These are phyloP conservation scores for Rhizopogon parksii DNA, from an alignment of 1,284 basidiomycete genomes.

Conservation along the genomic window DNA sequence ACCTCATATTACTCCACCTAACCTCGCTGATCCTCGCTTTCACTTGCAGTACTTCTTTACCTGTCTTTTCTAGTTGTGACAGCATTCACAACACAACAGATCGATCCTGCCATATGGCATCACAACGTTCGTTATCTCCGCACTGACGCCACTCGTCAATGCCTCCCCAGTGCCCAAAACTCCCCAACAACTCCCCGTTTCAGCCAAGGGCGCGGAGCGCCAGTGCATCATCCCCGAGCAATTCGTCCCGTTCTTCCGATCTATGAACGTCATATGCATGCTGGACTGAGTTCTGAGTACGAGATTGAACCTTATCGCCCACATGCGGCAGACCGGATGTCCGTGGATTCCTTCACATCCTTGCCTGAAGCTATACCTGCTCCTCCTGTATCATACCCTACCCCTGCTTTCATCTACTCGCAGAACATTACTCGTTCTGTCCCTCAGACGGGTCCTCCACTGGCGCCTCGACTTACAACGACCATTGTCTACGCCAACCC, in stretches of 20 bases:
- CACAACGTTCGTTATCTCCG: constrained; percentile 44
- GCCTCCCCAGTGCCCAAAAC: constrained; percentile 23
- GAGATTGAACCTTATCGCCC: constrained; percentile 42
- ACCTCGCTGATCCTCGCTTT: constrained; percentile 4
- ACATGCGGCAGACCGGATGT: constrained; percentile 19
- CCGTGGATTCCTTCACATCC: constrained; percentile 12
- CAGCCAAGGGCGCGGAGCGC: constrained; percentile 23
- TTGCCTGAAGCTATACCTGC: constrained; percentile 22
- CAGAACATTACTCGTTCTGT: neutral
- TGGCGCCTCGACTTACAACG: constrained; percentile 1
- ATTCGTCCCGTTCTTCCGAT: constrained; percentile 26
- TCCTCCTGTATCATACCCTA: constrained; percentile 14
- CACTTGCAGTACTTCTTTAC: constrained; percentile 37
- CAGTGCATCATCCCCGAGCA: constrained; percentile 39
- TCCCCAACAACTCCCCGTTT: constrained; percentile 30
- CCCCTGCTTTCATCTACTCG: constrained; percentile 7
- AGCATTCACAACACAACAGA: constrained; percentile 29
- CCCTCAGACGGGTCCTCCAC: neutral
- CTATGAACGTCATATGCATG: constrained; percentile 26
- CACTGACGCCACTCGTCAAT: constrained; percentile 25
- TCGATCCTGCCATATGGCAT: constrained; percentile 47
- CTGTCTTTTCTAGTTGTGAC: constrained; percentile 32
- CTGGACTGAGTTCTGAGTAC: constrained; percentile 36
- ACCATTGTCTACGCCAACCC: constrained; percentile 28
- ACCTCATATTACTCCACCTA: constrained; percentile 2